Evolutionary conservation across 768 basidiomycete species (phyloP).

Genomic region (Pilatotrama ljubarskyi): DNA sequence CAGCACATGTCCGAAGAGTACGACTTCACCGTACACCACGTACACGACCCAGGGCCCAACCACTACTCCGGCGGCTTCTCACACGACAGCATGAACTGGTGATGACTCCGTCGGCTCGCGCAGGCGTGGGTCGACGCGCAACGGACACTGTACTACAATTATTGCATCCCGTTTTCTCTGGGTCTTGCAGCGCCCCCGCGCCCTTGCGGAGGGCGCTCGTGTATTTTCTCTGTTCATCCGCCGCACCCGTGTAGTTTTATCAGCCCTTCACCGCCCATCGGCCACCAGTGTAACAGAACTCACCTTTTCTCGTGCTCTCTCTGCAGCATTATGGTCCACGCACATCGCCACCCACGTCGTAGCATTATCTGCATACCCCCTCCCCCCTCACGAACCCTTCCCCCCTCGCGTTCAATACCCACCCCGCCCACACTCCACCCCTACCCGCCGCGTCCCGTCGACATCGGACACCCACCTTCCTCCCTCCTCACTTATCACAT

Average conservation of each 20-base stretch:
- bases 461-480: not conserved
- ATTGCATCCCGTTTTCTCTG: constrained; percentile 8
- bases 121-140: constrained; percentile 34
- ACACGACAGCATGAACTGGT: constrained; percentile 38
- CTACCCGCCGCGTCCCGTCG: not conserved
- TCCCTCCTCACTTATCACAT: constrained; percentile 21
- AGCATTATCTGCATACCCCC: constrained; percentile 22
- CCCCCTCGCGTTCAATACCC: constrained; percentile 8
- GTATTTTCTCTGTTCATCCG: constrained; percentile 5
- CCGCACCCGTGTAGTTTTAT: constrained; percentile 19
- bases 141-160: constrained; percentile 29
- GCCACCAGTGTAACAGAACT: constrained; percentile 11
- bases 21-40: constrained; percentile 31
- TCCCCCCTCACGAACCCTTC: not conserved
- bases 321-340: constrained; percentile 11
- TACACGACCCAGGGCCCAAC: constrained; percentile 32
- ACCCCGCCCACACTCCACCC: not conserved
- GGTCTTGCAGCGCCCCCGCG: constrained; percentile 8
- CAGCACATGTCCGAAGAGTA: constrained; percentile 22
- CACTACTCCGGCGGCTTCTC: constrained; percentile 39
- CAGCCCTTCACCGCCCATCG: constrained; percentile 5
- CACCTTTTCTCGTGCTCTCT: constrained; percentile 4
- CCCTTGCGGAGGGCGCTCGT: constrained; percentile 9
- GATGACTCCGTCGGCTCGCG: constrained; percentile 33
- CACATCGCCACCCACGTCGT: constrained; percentile 16